phyloP scores from a whole-genome alignment of 176 grass and related monocot genomes.

The Aegilops speltoides region DNA sequence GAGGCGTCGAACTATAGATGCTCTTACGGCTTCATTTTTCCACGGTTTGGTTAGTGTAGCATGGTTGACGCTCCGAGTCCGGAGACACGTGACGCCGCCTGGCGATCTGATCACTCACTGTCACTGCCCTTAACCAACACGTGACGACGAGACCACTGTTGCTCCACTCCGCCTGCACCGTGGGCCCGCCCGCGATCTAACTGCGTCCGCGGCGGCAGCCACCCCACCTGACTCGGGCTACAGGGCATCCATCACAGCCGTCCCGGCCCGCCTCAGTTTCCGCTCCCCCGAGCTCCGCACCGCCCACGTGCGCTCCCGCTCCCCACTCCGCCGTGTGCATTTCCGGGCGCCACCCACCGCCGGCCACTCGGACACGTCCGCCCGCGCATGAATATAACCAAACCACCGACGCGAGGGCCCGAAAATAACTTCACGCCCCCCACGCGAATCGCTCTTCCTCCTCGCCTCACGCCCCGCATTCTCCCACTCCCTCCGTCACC shows the following conservation, averaged over 20 bases:
- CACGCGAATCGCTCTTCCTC: constrained; percentile 38
- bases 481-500: constrained; percentile 7
- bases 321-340: background rate
- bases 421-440: constrained; percentile 52
- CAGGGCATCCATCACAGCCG: too few relatives aligned
- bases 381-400: background rate
- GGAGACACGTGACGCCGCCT: background rate
- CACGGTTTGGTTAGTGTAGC: too few relatives aligned
- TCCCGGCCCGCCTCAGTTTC: background rate
- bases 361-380: constrained; percentile 23
- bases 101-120: background rate
- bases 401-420: constrained; percentile 39
- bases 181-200: constrained; percentile 11
- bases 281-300: background rate
- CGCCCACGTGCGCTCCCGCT: background rate
- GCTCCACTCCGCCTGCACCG: background rate
- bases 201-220: constrained; percentile 9
- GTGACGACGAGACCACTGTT: background rate
- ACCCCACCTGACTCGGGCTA: background rate
- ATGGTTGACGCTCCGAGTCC: background rate
- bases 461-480: constrained; percentile 26
- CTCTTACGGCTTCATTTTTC: too few relatives aligned
- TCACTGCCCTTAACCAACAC: background rate
- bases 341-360: constrained; percentile 29
- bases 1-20: too few relatives aligned